Evolutionary conservation across 2,329 filamentous ascomycete species (phyloP), one percentile per base, ranked within the genome.

Genomic region (Stagonosporopsis chrysanthemi): DNA sequence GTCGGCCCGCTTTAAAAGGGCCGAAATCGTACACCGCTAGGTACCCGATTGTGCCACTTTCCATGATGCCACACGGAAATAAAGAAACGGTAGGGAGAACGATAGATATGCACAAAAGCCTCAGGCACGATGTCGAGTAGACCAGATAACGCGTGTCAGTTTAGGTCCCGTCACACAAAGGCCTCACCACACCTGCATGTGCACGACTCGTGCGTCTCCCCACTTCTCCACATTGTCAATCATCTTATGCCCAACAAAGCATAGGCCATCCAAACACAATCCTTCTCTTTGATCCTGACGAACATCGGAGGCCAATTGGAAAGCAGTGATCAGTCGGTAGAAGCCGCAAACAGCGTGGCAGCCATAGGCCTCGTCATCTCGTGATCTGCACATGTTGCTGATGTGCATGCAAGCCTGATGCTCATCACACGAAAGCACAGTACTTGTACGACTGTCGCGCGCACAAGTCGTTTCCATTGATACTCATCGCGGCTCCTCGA

Each of bases 1-100:
- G 22, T 57, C 48, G 54, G 54, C 48, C 54, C 54, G 54, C 54
- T 57, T 48, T 49, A 57, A 17, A 52, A 42, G 54, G 54, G 38
- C 54, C 54, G 54, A 57, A 52, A 29, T 4, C 24, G 22, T 28
- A 57, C 48, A 52, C 54, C 54, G 54, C 54, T 49, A 52, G 43
- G 11, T n/a, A 12, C 31, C 24, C 15, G 17, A 19, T 17, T 22
- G 36, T n/a, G n/a, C n/a, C n/a, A n/a, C n/a, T n/a, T n/a, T 9
- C 14, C 6, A 2, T 39, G 17, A 22, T 22, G 6, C n/a, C 36
- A 22, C n/a, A 12, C 14, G 8, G 9, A 2, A 26, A 43, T 9
- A 43, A 17, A n/a, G 24, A n/a, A 3, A 26, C 9, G 15, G 6
- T 24, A 4, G 14, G 4, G 22, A 24, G 12, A 24, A 26, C 1